Evolutionary conservation across 805 yeast species (phyloP).

Genomic region (Candida railenensis): DNA sequence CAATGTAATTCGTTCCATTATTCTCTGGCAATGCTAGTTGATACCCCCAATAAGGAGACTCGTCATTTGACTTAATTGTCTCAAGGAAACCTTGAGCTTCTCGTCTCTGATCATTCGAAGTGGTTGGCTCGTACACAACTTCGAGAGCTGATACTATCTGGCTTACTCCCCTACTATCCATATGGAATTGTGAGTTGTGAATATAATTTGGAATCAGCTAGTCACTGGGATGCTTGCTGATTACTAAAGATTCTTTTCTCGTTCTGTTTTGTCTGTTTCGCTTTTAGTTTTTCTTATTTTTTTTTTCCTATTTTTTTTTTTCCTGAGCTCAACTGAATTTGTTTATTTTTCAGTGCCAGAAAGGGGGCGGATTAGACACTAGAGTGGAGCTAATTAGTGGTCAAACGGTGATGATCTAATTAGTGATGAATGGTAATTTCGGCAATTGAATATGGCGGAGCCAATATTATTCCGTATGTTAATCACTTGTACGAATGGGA

Average conservation of each 20-base stretch:
- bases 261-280: neutral
- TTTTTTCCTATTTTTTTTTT: neutral
- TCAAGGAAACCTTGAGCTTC: conserved; percentile 69
- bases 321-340: no score
- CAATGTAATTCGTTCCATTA: conserved; percentile 59
- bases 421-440: no score
- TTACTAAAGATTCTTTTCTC: no score
- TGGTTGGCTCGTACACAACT: conserved; percentile 64
- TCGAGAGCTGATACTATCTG: conserved; percentile 80
- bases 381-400: no score
- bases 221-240: neutral
- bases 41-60: conserved; percentile 91
- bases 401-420: no score
- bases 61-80: conserved; percentile 69
- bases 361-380: no score
- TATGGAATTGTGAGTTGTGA: conserved; percentile 14
- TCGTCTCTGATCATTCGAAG: conserved; percentile 55
- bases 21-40: conserved; percentile 69
- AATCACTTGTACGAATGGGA: no score
- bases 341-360: neutral
- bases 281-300: neutral
- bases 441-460: no score
- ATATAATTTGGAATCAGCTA: neutral
- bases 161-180: conserved; percentile 67
- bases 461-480: no score